These are phyloP conservation scores for Erythrobasidium yunnanense DNA, from an alignment of 768 basidiomycete species.

Conservation along the genomic window DNA sequence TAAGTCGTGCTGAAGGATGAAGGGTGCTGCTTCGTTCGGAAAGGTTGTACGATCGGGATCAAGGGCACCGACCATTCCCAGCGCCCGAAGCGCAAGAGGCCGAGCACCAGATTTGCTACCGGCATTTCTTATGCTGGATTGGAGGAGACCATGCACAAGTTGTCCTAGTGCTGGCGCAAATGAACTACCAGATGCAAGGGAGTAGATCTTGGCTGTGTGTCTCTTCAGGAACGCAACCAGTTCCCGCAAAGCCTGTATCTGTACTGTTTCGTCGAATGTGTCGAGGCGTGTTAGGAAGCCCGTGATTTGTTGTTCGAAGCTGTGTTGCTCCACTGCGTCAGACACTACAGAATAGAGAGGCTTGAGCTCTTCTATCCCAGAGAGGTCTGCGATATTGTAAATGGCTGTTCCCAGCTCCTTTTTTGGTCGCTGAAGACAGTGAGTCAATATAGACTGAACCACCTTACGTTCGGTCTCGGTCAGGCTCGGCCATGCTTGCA, in stretches of 20 bases:
- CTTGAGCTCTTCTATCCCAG: constrained; percentile 52
- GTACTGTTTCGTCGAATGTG: constrained; percentile 71
- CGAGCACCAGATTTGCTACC: constrained; percentile 61
- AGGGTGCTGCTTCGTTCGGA: constrained; percentile 49
- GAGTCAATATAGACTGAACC: constrained; percentile 55
- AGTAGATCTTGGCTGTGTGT: not conserved
- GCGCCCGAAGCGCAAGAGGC: constrained; percentile 70
- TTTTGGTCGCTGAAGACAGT: constrained; percentile 58
- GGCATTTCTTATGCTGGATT: constrained; percentile 63
- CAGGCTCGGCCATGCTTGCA: constrained; percentile 64
- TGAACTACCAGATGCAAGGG: constrained; percentile 60
- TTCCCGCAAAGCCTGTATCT: constrained; percentile 62
- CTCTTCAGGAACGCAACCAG: constrained; percentile 50
- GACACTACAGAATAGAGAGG: constrained; percentile 37
- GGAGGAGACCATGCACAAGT: constrained; percentile 57
- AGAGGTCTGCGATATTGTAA: constrained; percentile 69
- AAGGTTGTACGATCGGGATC: constrained; percentile 88
- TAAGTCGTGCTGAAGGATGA: constrained; percentile 71
- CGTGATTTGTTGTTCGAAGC: constrained; percentile 51
- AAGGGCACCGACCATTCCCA: constrained; percentile 81
- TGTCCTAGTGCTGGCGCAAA: constrained; percentile 68
- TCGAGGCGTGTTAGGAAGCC: constrained; percentile 61
- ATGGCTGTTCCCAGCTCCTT: constrained; percentile 51
- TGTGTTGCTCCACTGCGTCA: constrained; percentile 46
- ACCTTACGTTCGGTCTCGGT: constrained; percentile 48